Evolutionary conservation across 2,329 filamentous ascomycete species (phyloP).

Genomic region (Cadophora luteo-olivacea): DNA sequence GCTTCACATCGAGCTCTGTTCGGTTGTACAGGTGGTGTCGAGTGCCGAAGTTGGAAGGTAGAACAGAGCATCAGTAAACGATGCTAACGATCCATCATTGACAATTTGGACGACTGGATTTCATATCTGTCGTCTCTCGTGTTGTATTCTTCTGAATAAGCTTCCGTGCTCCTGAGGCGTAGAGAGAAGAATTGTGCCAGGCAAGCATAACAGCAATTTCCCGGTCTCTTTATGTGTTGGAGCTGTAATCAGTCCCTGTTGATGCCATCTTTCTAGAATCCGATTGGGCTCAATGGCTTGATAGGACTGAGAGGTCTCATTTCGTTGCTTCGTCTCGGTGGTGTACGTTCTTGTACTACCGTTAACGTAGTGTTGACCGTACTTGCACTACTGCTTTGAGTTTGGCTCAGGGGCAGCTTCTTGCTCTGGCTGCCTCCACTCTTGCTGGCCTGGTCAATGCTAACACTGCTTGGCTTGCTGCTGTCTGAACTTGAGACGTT

Average conservation of each 20-base stretch:
- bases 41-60: neutral
- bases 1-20: slow-evolving; percentile 12
- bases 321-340: slow-evolving; percentile 34
- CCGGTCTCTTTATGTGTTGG: neutral
- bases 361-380: slow-evolving; percentile 41
- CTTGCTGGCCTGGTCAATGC: slow-evolving; percentile 36
- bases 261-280: slow-evolving; percentile 48
- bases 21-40: neutral
- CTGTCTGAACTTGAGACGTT: slow-evolving; percentile 71
- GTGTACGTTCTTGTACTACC: slow-evolving; percentile 36
- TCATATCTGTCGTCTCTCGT: neutral
- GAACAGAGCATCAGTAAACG: neutral
- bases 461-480: slow-evolving; percentile 55
- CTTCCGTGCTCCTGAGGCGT: neutral
- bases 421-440: slow-evolving; percentile 42
- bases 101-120: slow-evolving; percentile 1
- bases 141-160: neutral
- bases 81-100: neutral
- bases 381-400: slow-evolving; percentile 49
- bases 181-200: neutral
- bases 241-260: neutral
- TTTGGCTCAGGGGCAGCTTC: slow-evolving; percentile 53
- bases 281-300: slow-evolving; percentile 68
- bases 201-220: neutral
- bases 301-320: slow-evolving; percentile 65